Percentiles rank a stretch among this genome's conserved stretches.
Conservation (phyloP, 352 stramenopile species). For the Aphanomyces cochlioides region DNA sequence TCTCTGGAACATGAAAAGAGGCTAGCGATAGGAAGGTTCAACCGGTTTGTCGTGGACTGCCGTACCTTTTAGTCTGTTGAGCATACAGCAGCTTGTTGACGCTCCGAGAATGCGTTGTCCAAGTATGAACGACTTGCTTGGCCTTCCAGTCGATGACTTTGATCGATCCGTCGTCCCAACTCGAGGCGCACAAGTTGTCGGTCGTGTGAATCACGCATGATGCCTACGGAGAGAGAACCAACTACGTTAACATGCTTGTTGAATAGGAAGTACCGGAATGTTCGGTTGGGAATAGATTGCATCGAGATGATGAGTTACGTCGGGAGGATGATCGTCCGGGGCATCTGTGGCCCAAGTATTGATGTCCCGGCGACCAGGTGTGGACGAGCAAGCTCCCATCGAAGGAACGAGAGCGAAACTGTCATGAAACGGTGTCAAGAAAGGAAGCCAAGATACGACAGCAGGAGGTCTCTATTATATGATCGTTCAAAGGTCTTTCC, state of each 20-base stretch:
- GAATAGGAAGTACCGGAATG: neutral
- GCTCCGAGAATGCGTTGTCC: slow-evolving; percentile 48
- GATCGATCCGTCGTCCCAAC: slow-evolving; percentile 75
- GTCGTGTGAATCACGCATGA: neutral
- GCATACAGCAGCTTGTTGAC: slow-evolving; percentile 63
- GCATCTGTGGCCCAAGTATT: neutral
- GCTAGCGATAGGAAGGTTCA: neutral
- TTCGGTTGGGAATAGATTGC: neutral
- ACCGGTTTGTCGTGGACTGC: no score
- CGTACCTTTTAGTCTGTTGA: slow-evolving; percentile 18
- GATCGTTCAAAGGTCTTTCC: slow-evolving; percentile 56
- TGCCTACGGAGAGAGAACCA: neutral
- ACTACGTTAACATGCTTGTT: neutral
- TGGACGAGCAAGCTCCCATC: slow-evolving; percentile 10
- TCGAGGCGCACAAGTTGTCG: slow-evolving; percentile 43
- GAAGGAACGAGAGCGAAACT: no score
- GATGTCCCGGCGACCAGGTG: neutral
- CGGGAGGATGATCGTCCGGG: neutral
- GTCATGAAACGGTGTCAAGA: neutral
- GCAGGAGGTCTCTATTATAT: neutral
- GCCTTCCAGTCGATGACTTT: slow-evolving; percentile 42
- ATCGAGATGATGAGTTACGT: neutral
- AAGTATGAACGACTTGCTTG: slow-evolving; percentile 37
- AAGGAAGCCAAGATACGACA: neutral
- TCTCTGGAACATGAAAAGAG: slow-evolving; percentile 77